Percentiles rank a stretch among this genome's conserved stretches.
phyloP scores from a whole-genome alignment of 768 basidiomycete species.

The Rhodotorula babjevae region DNA sequence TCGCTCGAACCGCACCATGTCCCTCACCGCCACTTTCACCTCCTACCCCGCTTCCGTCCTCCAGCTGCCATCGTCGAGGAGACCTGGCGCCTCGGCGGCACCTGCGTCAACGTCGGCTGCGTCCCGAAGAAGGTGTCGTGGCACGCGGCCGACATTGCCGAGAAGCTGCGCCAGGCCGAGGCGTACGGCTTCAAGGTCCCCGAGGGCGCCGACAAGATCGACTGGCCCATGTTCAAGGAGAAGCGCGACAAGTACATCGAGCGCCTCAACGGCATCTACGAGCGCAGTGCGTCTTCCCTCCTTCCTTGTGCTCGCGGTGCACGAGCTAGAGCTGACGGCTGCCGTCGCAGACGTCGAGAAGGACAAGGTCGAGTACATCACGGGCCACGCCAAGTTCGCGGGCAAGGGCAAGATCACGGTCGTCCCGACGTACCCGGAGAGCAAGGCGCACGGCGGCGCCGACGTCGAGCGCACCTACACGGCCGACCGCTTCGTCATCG shows the following conservation, averaged over 20 bases:
- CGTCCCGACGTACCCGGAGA: conserved; percentile 47
- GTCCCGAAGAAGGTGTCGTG: conserved; percentile 99
- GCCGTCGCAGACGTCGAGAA: conserved; percentile 66
- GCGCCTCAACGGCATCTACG: conserved; percentile 84
- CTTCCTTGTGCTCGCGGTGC: no score
- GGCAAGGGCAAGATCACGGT: conserved; percentile 70
- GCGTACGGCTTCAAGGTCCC: conserved; percentile 54
- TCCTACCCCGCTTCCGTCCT: no score
- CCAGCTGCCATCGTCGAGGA: conserved; percentile 68
- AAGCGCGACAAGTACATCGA: conserved; percentile 94
- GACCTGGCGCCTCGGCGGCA: conserved; percentile 64
- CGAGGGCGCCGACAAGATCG: conserved; percentile 53
- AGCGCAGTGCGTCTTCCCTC: conserved; percentile 52
- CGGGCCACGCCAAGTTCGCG: conserved; percentile 68
- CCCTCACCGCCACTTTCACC: background rate
- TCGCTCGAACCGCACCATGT: no score
- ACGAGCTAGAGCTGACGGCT: no score
- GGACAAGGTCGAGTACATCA: conserved; percentile 81
- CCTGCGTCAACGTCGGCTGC: conserved; percentile 49
- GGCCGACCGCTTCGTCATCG: conserved; percentile 73
- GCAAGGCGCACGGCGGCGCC: conserved; percentile 36
- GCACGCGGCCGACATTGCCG: conserved; percentile 74
- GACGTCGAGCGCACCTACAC: conserved; percentile 71
- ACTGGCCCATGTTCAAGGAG: conserved; percentile 86
- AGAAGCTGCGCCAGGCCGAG: conserved; percentile 71